Base-by-base conservation (phyloP, 768 basidiomycete species). In the Mycena floridula region DNA sequence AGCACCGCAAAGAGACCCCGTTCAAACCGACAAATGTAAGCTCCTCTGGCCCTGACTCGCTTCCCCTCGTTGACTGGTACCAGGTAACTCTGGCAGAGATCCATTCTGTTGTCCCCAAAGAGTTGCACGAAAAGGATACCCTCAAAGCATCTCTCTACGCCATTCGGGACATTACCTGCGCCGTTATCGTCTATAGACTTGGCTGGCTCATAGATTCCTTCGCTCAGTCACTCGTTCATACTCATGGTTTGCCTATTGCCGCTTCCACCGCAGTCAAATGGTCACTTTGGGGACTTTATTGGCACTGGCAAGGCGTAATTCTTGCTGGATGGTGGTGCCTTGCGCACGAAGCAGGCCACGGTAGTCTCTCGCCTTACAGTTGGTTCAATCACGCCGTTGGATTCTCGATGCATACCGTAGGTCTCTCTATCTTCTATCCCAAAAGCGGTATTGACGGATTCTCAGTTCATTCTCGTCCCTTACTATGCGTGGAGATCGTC, bases 271-370 rank as follows among this genome's bases (percentile, higher is more conserved):
- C 59, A 16, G 47, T 63, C 3, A 70, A 67, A 40, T 74, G 67
- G 69, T 41, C 53, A 12, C 52, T 68, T 4, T 79, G 73, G 77
- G 57, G 55, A 0, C 49, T 65, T 1, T 81, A 82, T 50, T 80
- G 78, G 75, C 70, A 74, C 59, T 74, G 73, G 59, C 81, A 82
- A 54, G 74, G 79, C 9, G 59, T 83, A 11, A 69, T 73, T 23
- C 69, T 82, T 39, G 77, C 79, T 9, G 74, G 79, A 3, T 68
- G 75, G 54, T 83, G 79, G 79, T 79, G 78, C 48, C 66, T 81
- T 50, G 78, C 77, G 5, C 79, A 81, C 49, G 80, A 81, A 57
- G 79, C 78, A 37, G 79, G 78, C 4, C 81, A 83, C 46, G 73
- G 74, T 3, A 73, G 72, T 5, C 65, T 82, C 43, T 78, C 79